These are phyloP conservation scores for Chenopodium album DNA, from an alignment of 148 eudicot species.

Conservation along the genomic window DNA sequence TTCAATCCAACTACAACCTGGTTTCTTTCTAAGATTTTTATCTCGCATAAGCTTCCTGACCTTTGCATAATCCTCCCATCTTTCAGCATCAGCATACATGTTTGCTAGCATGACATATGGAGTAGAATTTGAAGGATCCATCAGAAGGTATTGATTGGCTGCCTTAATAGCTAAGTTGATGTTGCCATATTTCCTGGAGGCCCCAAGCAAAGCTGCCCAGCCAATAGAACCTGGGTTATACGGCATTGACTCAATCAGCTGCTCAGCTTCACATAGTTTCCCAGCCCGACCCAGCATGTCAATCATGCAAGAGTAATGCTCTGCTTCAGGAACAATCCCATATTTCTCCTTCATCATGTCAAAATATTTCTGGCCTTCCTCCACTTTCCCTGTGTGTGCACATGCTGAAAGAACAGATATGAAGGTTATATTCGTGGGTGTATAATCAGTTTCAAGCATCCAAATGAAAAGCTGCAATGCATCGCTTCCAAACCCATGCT, in stretches of 20 bases:
- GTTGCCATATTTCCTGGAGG: constrained; percentile 66
- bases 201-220: constrained; percentile 75
- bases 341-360: constrained; percentile 50
- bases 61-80: constrained; percentile 66
- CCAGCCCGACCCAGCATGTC: constrained; percentile 85
- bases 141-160: constrained; percentile 48
- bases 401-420: constrained; percentile 73
- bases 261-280: constrained; percentile 57
- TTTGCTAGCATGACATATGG: constrained; percentile 74
- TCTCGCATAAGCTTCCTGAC: constrained; percentile 62
- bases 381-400: constrained; percentile 71
- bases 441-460: constrained; percentile 49
- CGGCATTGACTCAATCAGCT: constrained; percentile 60
- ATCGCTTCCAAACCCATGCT: constrained; percentile 60
- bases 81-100: constrained; percentile 55
- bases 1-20: constrained; percentile 86
- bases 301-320: constrained; percentile 81
- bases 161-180: constrained; percentile 66
- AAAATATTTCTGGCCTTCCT: constrained; percentile 60
- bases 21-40: constrained; percentile 58
- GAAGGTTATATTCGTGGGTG: constrained; percentile 64
- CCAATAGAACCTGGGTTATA: constrained; percentile 55
- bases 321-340: constrained; percentile 57
- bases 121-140: constrained; percentile 68
- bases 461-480: constrained; percentile 55